Evolutionary conservation across 176 grass and related monocot genomes (phyloP).

Genomic region (Oryza longistaminata): DNA sequence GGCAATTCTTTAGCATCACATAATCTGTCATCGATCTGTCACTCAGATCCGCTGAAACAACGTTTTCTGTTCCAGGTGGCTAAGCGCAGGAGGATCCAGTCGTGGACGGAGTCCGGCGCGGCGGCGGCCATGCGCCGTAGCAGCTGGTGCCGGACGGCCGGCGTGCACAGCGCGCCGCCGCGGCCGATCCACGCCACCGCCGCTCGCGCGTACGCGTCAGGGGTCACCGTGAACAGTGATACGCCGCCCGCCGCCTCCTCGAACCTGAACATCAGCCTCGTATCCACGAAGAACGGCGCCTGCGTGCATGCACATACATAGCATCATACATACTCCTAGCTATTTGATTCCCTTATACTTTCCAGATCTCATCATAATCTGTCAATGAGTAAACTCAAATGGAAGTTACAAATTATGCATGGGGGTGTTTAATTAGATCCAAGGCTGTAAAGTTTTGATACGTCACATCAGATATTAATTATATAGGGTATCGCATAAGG

Average conservation of each 20-base stretch:
- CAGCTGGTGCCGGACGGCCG: conserved; percentile 36
- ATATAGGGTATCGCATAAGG: no score
- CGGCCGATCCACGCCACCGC: conserved; percentile 52
- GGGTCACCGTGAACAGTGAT: conserved; percentile 20
- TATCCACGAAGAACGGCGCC: conserved; percentile 53
- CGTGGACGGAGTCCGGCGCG: conserved; percentile 34
- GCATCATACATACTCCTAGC: no score
- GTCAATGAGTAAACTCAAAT: neutral
- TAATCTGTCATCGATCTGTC: no score
- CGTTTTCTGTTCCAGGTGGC: conserved; percentile 10
- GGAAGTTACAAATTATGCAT: no score
- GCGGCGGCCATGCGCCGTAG: conserved; percentile 29
- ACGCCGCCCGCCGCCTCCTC: neutral
- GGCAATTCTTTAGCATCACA: no score
- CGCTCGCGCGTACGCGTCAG: conserved; percentile 42
- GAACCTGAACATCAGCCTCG: conserved; percentile 32
- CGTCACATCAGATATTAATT: no score
- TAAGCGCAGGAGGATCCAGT: conserved; percentile 20
- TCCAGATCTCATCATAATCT: no score
- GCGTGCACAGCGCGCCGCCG: conserved; percentile 36
- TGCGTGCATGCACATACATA: neutral
- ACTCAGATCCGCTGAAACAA: neutral
- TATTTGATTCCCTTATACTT: no score
- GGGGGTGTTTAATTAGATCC: no score
- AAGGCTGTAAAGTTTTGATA: no score